Evolutionary conservation across 148 eudicot genomes (phyloP).

Genomic region (Amaranthus cruentus): DNA sequence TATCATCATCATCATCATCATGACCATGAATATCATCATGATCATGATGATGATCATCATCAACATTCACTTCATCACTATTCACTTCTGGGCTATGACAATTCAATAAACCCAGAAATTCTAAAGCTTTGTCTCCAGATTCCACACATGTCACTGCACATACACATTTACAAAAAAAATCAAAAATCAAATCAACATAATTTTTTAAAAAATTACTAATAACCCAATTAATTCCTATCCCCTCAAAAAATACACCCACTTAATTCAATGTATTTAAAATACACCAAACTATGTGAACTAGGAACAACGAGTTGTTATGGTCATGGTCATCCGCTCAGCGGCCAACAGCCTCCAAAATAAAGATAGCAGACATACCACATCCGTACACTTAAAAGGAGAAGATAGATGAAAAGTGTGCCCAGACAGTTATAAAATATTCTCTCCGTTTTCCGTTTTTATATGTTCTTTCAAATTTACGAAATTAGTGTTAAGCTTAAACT

Average conservation of each 20-base stretch:
- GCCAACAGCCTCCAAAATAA: too few relatives aligned
- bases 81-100: conserved; percentile 3
- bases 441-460: too few relatives aligned
- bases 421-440: too few relatives aligned
- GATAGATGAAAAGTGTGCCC: too few relatives aligned
- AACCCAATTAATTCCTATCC: not conserved
- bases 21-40: not conserved
- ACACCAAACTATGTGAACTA: too few relatives aligned
- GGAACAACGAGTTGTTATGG: too few relatives aligned
- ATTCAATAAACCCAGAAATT: conserved; percentile 43
- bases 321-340: too few relatives aligned
- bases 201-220: not conserved
- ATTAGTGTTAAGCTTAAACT: too few relatives aligned
- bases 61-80: not conserved
- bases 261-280: too few relatives aligned
- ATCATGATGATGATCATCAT: not conserved
- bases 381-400: too few relatives aligned
- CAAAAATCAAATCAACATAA: not conserved
- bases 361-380: too few relatives aligned
- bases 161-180: not conserved
- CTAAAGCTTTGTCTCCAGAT: conserved; percentile 57
- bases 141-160: conserved; percentile 55
- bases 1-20: not conserved
- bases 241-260: not conserved
- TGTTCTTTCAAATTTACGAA: too few relatives aligned